These are phyloP conservation scores for Bullera alba DNA, from an alignment of 768 basidiomycete species.

Conservation along the genomic window DNA sequence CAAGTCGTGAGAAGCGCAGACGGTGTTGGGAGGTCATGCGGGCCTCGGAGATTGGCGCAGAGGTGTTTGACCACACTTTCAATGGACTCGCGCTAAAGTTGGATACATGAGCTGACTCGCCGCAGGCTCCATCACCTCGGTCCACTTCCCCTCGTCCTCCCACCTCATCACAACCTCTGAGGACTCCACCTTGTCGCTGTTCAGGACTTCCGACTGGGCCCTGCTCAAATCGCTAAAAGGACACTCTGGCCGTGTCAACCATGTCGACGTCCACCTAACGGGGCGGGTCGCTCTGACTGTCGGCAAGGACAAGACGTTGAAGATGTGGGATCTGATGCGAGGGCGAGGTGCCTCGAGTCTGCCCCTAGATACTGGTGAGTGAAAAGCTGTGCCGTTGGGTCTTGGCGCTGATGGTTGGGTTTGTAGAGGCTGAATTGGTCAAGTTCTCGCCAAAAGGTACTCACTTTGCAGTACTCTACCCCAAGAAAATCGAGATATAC, in stretches of 20 bases:
- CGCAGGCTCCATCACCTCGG: slow-evolving; percentile 81
- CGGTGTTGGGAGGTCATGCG: too few species aligned
- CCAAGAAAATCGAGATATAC: slow-evolving; percentile 72
- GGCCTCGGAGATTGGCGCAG: too few species aligned
- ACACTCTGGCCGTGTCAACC: slow-evolving; percentile 87
- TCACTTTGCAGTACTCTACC: slow-evolving; percentile 71
- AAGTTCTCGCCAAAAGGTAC: slow-evolving; percentile 75
- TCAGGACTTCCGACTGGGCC: slow-evolving; percentile 89
- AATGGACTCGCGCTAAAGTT: too few species aligned
- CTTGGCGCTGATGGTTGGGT: background rate
- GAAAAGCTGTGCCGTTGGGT: background rate
- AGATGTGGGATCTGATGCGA: slow-evolving; percentile 99
- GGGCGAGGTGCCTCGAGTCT: slow-evolving; percentile 83
- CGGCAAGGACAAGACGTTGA: slow-evolving; percentile 76
- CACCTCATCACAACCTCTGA: slow-evolving; percentile 87
- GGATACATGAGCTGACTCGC: background rate
- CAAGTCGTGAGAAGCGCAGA: too few species aligned
- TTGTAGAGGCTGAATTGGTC: slow-evolving; percentile 81
- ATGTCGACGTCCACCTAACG: slow-evolving; percentile 82
- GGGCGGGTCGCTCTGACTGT: slow-evolving; percentile 87
- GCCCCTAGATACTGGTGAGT: slow-evolving; percentile 76
- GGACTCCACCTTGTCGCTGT: slow-evolving; percentile 82
- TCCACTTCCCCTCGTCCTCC: slow-evolving; percentile 77
- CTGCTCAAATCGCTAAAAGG: slow-evolving; percentile 81
- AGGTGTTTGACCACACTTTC: too few species aligned